Percentiles rank a stretch among this genome's conserved stretches.
These are phyloP conservation scores for Lithocarpus polystachyus DNA, from an alignment of 306 rosid genomes.

Conservation along the genomic window DNA sequence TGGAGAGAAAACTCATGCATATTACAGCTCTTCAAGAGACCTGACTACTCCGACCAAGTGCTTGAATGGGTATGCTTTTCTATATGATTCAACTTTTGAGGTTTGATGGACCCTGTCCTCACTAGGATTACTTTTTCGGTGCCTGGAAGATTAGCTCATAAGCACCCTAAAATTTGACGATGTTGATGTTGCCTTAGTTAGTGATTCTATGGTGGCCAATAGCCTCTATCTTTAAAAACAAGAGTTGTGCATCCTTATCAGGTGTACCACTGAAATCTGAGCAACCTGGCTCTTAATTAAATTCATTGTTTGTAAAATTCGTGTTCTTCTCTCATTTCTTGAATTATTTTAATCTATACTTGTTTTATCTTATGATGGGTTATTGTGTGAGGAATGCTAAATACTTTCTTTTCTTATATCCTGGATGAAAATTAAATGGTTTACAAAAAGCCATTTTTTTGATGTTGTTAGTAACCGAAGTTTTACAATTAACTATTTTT, in stretches of 20 bases:
- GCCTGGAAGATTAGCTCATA: constrained; percentile 57
- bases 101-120: constrained; percentile 10
- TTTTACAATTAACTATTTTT: too few relatives aligned
- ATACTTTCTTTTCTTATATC: too few relatives aligned
- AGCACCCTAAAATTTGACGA: constrained; percentile 80
- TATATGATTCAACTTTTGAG: not conserved
- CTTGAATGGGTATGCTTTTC: constrained; percentile 65
- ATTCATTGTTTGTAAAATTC: constrained; percentile 42
- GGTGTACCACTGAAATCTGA: constrained; percentile 77
- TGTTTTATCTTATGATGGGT: constrained; percentile 38
- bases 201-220: constrained; percentile 92
- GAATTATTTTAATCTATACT: constrained; percentile 20
- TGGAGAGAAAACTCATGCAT: constrained; percentile 98
- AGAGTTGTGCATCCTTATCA: constrained; percentile 71
- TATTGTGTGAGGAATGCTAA: constrained; percentile 43
- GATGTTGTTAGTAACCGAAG: too few relatives aligned
- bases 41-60: constrained; percentile 90
- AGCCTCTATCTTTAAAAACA: constrained; percentile 79
- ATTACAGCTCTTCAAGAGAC: constrained; percentile 97
- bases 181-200: constrained; percentile 69
- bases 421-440: too few relatives aligned
- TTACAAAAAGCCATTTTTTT: too few relatives aligned
- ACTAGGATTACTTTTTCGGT: constrained; percentile 28
- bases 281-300: constrained; percentile 59
- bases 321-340: constrained; percentile 23